phyloP scores from a whole-genome alignment of 2,329 filamentous ascomycete species.

The Aspergillus fructus region DNA sequence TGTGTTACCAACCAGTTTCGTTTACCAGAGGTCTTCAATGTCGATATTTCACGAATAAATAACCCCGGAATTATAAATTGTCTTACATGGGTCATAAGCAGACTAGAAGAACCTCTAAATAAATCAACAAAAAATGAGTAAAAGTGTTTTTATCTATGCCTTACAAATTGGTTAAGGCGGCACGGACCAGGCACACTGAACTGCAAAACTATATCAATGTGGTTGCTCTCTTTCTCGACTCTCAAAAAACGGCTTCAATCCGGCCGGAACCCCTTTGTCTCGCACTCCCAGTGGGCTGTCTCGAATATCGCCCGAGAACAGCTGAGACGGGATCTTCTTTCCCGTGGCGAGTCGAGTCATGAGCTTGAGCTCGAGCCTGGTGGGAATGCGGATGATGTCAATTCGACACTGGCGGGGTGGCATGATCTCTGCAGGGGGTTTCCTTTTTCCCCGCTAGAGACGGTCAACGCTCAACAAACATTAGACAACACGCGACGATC shows the following conservation, averaged over 20 bases:
- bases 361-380: background rate
- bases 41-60: too few relatives aligned
- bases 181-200: too few relatives aligned
- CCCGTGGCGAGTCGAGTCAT: background rate
- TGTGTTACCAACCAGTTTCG: too few relatives aligned
- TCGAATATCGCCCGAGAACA: background rate
- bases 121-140: too few relatives aligned
- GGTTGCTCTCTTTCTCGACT: too few relatives aligned
- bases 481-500: background rate
- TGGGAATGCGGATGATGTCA: slow-evolving; percentile 6
- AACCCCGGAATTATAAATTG: too few relatives aligned
- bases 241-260: background rate
- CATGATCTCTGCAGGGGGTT: slow-evolving; percentile 14
- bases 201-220: too few relatives aligned
- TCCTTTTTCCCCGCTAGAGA: slow-evolving; percentile 1
- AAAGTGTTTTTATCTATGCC: too few relatives aligned
- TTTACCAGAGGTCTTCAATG: too few relatives aligned
- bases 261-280: background rate
- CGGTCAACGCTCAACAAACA: background rate
- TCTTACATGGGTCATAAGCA: too few relatives aligned
- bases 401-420: slow-evolving; percentile 8
- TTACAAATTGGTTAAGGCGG: too few relatives aligned
- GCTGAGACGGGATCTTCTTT: background rate
- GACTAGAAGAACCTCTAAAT: too few relatives aligned
- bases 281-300: background rate